Base-by-base conservation (phyloP, 129 eudicot species). In the Scalesia atractyloides region DNA sequence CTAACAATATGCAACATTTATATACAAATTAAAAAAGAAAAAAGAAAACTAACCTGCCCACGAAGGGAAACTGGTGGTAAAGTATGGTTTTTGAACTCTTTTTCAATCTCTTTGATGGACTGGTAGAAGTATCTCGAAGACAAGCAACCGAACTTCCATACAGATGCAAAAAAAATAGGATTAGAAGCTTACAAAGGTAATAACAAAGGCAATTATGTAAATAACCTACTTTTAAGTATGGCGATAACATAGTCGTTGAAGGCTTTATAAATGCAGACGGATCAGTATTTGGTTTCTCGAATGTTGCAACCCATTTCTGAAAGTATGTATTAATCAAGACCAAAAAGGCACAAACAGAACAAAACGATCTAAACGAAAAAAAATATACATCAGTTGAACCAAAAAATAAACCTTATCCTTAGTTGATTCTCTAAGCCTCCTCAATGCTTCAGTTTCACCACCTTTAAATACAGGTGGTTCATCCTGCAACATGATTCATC, bases 271-370 rank as follows among this genome's bases (percentile, higher is more conserved):
- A 91, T 24, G 93, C 87, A 70, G 97, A 80, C 16, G 97, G 97
- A 73, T 91, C 91, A 18, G 96, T 96, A 74, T 84, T 88, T 57
- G 97, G 97, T 76, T 91, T 91, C 91, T 91, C 96, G 81, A 91
- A 91, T 59, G 86, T 91, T 15, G 92, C 96, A 37, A 91, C 97
- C 97, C 97, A 91, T 41, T 86, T 92, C 97, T 91, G 82, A 68
- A 69, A 70, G 53, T 77, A 26, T 62, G 71, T 24, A 51, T 41
- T 26, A 9, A n/a, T 77, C 13, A 69, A 49, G 12, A 22, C 22
- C 14, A 77, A 77, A 19, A 68, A 8, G 20, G 4, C 13, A 69
- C 41, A 43, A 16, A 11, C 17, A 12, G 34, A 53, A 53, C 0
- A 19, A 15, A 22, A 48, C 7, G 37, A 60, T 26, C 47, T 44